Percentiles rank a stretch among this genome's conserved stretches.
Evolutionary conservation across 2,329 filamentous ascomycete genomes (phyloP).

Genomic region (Fusarium sulawesiense): DNA sequence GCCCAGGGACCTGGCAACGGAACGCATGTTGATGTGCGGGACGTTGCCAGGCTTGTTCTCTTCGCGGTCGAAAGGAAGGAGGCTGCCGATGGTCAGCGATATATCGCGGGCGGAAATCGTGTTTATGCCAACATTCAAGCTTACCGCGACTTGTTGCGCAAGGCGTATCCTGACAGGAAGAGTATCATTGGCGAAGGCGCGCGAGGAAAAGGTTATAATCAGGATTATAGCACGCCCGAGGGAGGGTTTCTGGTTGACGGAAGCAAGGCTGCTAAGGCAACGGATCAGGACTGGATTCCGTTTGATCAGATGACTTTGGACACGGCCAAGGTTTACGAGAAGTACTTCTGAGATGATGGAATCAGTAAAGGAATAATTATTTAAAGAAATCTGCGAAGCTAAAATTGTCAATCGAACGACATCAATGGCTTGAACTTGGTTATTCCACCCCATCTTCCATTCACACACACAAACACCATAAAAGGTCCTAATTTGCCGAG

Average conservation of each 20-base stretch:
- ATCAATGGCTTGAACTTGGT: too few species aligned
- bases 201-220: conserved; percentile 2
- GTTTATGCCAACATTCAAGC: conserved; percentile 20
- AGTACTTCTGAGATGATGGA: background rate
- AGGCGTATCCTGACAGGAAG: background rate
- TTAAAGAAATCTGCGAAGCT: too few species aligned
- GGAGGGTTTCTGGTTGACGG: background rate
- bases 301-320: conserved; percentile 15
- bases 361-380: background rate
- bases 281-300: conserved; percentile 9
- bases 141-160: conserved; percentile 15
- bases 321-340: conserved; percentile 11
- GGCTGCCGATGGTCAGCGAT: conserved; percentile 16
- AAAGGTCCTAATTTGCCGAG: background rate
- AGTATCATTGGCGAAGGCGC: background rate
- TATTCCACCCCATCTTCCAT: background rate
- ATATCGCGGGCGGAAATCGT: conserved; percentile 6
- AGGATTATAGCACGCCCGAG: conserved; percentile 2
- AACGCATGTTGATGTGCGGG: conserved; percentile 22
- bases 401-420: too few species aligned
- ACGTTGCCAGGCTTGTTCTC: conserved; percentile 15
- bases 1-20: conserved; percentile 10
- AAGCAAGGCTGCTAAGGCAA: conserved; percentile 7
- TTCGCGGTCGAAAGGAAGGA: conserved; percentile 9
- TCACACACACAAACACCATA: too few species aligned